These are phyloP conservation scores for Suillus occidentalis DNA, from an alignment of 768 basidiomycete genomes.

Conservation along the genomic window DNA sequence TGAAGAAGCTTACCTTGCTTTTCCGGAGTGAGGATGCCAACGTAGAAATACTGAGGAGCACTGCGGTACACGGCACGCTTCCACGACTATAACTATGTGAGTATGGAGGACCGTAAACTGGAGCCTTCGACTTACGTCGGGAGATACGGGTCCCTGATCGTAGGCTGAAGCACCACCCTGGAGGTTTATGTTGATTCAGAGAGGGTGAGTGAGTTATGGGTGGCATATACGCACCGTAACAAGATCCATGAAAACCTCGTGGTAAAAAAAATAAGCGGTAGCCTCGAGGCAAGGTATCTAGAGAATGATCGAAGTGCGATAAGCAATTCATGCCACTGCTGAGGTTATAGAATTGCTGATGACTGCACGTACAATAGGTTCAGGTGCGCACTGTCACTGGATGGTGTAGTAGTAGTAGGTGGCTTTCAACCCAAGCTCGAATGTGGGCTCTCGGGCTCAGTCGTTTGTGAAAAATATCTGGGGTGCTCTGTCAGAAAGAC, in stretches of 20 bases:
- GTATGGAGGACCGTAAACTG: not conserved
- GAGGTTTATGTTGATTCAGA: not conserved
- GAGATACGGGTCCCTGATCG: constrained; percentile 12
- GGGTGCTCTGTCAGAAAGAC: not conserved
- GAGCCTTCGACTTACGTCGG: constrained; percentile 25
- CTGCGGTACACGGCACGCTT: constrained; percentile 60
- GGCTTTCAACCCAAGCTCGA: not conserved
- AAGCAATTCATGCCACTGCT: not conserved
- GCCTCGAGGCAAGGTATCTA: constrained; percentile 1
- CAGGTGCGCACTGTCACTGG: not conserved
- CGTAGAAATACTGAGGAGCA: constrained; percentile 58
- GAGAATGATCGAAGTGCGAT: constrained; percentile 4
- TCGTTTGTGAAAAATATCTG: not conserved
- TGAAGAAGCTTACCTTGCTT: constrained; percentile 50
- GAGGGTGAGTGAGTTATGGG: not conserved
- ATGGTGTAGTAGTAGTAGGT: not conserved
- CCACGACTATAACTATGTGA: constrained; percentile 43
- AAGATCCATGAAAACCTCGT: constrained; percentile 11
- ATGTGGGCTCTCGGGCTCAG: not conserved
- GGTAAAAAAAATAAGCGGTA: not conserved
- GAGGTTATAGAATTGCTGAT: not conserved
- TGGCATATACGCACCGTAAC: constrained; percentile 5
- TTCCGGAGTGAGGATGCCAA: constrained; percentile 56
- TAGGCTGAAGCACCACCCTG: constrained; percentile 16
- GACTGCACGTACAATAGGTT: not conserved